Evolutionary conservation across 139 green algal genomes (phyloP), one percentile per base, ranked within the genome.

Genomic region (Limnomonas spitsbergensis): DNA sequence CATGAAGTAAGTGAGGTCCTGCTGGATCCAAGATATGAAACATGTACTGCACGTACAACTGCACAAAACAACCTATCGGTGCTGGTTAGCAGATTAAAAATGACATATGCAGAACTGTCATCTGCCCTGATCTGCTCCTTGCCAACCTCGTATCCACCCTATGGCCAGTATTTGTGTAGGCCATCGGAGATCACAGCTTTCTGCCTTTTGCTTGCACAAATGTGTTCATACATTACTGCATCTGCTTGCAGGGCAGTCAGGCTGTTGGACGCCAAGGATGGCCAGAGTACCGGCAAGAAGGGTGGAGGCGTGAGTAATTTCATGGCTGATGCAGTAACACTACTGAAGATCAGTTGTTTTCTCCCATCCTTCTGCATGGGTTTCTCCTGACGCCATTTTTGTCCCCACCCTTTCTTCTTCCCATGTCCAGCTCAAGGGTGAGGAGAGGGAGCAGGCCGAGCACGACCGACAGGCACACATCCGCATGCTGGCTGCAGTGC

Each of bases 371-470:
- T n/a, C n/a, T n/a, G n/a, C n/a, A n/a, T n/a, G n/a, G n/a, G n/a
- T n/a, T n/a, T n/a, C n/a, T n/a, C 14, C 20, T 20, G 14, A 61
- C 47, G 47, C 47, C 20, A 20, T 29, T 29, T 61, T 61, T 61
- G 47, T 61, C 20, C 20, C 20, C 14, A 14, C 20, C 14, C 47
- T 61, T 61, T 61, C 47, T 61, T 20, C 47, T 61, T 20, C n/a
- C n/a, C n/a, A n/a, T n/a, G n/a, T n/a, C 26, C 34, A 77, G 70
- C 40, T 77, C 4, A 77, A 77, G 34, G 70, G 70, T 7, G 70
- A 77, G 4, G 70, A 77, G 39, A 77, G 32, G 70, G 29, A 6
- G n/a, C 39, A 77, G 70, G 14, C 7, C 4, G 70, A 77, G 40
- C 4, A 24, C 9, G 70, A 61, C 4, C 39, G 40, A 6, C 4